Evolutionary conservation across 805 yeast genomes (phyloP), one percentile per base, ranked within the genome.

Genomic region (Zygosaccharomyces bisporus): DNA sequence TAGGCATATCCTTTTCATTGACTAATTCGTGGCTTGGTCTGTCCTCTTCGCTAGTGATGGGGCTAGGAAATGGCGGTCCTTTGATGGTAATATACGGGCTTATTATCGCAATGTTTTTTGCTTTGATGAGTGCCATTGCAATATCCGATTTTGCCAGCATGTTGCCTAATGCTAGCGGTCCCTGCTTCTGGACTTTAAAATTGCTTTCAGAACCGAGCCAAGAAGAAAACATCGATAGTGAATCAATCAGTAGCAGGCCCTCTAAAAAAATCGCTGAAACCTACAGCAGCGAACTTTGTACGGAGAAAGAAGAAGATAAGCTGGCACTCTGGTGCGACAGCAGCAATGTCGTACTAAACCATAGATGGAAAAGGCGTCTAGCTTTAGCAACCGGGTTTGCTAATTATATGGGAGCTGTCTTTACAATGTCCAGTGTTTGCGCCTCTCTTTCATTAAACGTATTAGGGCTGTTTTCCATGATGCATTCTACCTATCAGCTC

Each of bases 1-100:
- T 79, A 31, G 83, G 82, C 41, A 77, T 77, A 25, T 81, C 81
- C 7, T 79, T 78, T 51, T 81, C 82, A 10, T 60, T 79, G 33
- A 78, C 82, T 12, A 77, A 77, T 56, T 76, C 81, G 1, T 79
- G 83, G 83, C 72, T 74, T 46, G 83, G 83, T 44, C 73, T 79
- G 17, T 72, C 80, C 9, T 79, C 81, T 3, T 70, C 80, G 1
- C 65, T 78, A 49, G 69, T 74, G 30, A 69, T 80, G 4, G 80
- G 82, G 51, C 74, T 79, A 27, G 63, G 71, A 16, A 69, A 77
- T 40, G 83, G 83, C 50, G 83, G 83, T 3, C 82, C 83, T 16
- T 64, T 77, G 68, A 57, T 75, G 53, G 73, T 78, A 45, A 69
- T 78, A 14, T 79, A 77, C 52, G 83, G 84, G 37, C 72, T 78